Evolutionary conservation across 2,329 filamentous ascomycete species (phyloP).

Genomic region (Stromatinia cepivora): DNA sequence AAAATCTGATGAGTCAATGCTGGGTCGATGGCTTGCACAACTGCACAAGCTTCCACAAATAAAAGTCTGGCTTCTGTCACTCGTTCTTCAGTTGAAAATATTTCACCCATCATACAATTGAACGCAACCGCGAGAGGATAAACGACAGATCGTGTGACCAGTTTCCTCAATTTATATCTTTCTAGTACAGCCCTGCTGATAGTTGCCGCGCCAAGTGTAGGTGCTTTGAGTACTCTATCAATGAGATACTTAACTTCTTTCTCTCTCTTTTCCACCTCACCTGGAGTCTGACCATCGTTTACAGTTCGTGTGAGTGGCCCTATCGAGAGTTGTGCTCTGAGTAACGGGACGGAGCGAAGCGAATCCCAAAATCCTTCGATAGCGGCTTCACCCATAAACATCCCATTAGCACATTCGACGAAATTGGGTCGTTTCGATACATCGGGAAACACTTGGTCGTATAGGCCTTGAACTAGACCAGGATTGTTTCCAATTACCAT

Average conservation of each 20-base stretch:
- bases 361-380: background rate
- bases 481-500: conserved; percentile 3
- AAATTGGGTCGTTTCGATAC: conserved; percentile 13
- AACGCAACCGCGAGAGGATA: conserved; percentile 16
- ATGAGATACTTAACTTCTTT: background rate
- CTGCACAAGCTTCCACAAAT: conserved; percentile 13
- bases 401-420: conserved; percentile 1
- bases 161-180: conserved; percentile 7
- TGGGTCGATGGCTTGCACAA: background rate
- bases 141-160: conserved; percentile 4
- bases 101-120: conserved; percentile 15
- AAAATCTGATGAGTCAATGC: background rate
- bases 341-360: background rate
- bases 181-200: background rate
- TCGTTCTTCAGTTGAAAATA: conserved; percentile 16
- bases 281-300: conserved; percentile 11
- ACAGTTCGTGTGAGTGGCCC: conserved; percentile 10
- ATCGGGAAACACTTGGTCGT: background rate
- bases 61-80: background rate
- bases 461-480: background rate
- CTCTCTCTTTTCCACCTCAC: conserved; percentile 8
- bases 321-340: background rate
- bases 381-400: background rate
- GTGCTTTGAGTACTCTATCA: background rate
- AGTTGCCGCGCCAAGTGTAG: background rate